Evolutionary conservation across 805 yeast species (phyloP).

Genomic region (Kuraishia floccosa): DNA sequence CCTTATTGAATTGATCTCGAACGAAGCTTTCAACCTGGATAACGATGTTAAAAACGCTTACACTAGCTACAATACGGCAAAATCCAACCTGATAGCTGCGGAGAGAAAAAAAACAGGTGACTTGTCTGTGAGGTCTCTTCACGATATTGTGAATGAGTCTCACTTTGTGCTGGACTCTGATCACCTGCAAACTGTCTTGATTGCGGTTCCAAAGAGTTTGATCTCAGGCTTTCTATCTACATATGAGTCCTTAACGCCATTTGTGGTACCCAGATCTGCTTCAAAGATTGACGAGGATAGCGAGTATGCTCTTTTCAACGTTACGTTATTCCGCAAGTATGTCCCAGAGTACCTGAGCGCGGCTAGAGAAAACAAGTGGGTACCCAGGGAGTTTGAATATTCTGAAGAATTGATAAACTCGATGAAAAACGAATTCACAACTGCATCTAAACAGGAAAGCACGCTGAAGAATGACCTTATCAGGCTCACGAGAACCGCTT

Average conservation of each 20-base stretch:
- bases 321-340: conserved; percentile 77
- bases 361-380: conserved; percentile 78
- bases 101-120: conserved; percentile 93
- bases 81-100: conserved; percentile 73
- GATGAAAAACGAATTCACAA: conserved; percentile 68
- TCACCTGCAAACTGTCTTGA: conserved; percentile 71
- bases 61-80: conserved; percentile 69
- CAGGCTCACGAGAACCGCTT: conserved; percentile 83
- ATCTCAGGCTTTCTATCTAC: conserved; percentile 47
- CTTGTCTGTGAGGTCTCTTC: conserved; percentile 80
- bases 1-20: conserved; percentile 55
- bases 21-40: conserved; percentile 77
- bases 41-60: conserved; percentile 72
- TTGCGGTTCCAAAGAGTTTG: conserved; percentile 73
- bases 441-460: conserved; percentile 64
- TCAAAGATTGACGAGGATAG: conserved; percentile 54
- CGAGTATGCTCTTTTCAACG: conserved; percentile 64
- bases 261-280: conserved; percentile 92
- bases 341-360: conserved; percentile 56
- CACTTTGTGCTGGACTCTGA: conserved; percentile 83
- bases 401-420: conserved; percentile 65
- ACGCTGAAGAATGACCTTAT: conserved; percentile 66
- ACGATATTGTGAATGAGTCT: conserved; percentile 73
- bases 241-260: conserved; percentile 68
- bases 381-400: conserved; percentile 86